These are phyloP conservation scores for Elsinoe arachidis DNA, from an alignment of 2,329 filamentous ascomycete genomes.

Conservation along the genomic window DNA sequence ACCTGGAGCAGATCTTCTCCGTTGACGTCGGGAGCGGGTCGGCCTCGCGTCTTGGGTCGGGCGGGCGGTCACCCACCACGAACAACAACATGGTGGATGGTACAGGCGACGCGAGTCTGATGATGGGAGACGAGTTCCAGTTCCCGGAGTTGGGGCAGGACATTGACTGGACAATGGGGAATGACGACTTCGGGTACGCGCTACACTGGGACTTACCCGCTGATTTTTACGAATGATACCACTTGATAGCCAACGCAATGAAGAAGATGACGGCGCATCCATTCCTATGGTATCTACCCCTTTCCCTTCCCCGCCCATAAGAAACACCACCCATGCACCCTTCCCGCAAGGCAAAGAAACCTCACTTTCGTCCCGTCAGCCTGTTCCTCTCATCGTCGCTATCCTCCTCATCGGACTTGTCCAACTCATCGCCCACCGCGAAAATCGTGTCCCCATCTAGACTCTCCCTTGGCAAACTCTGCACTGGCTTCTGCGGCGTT, in stretches of 20 bases:
- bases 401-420: conserved; percentile 55
- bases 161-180: neutral
- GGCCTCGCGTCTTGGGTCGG: neutral
- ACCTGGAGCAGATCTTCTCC: neutral
- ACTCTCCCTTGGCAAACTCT: conserved; percentile 47
- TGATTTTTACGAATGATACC: neutral
- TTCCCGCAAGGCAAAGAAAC: too few species aligned
- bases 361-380: conserved; percentile 38
- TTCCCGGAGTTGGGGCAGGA: neutral
- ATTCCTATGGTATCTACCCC: neutral
- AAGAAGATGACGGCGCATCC: too few species aligned
- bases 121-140: neutral
- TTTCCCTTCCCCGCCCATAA: neutral
- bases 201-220: neutral
- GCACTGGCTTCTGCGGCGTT: conserved; percentile 38
- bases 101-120: neutral
- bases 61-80: neutral
- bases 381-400: conserved; percentile 40
- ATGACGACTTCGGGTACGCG: neutral
- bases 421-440: conserved; percentile 75
- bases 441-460: conserved; percentile 92
- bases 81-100: neutral
- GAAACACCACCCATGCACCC: neutral
- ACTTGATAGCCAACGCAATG: neutral
- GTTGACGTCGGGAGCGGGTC: neutral